Evolutionary conservation across 1,284 basidiomycete genomes (phyloP), one percentile per base, ranked within the genome.

Genomic region (Polyporus tsugae): DNA sequence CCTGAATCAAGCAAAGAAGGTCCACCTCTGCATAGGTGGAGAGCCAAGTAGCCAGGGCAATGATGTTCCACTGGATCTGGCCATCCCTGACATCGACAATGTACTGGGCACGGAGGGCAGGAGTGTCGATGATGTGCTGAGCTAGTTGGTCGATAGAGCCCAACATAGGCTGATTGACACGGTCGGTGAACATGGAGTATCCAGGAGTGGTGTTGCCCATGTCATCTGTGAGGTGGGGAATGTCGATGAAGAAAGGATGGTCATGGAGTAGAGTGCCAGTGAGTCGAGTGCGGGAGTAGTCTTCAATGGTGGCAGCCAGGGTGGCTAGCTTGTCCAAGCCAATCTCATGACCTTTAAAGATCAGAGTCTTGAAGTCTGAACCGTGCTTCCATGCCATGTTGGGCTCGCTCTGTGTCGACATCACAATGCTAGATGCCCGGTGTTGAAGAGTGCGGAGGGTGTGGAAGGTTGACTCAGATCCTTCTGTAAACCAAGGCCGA

Each of bases 1-100:
- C 62, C 58, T 64, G 66, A 22, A 67, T 46, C n/a, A 67, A 62
- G 39, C 66, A 67, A 38, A 67, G 66, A 22, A 64, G 62, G 46
- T 67, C 25, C 10, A n/a, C n/a, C n/a, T n/a, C n/a, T n/a, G n/a
- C n/a, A n/a, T n/a, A n/a, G n/a, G n/a, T n/a, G n/a, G n/a, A n/a
- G n/a, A n/a, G n/a, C n/a, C n/a, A n/a, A n/a, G n/a, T n/a, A n/a
- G n/a, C n/a, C n/a, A n/a, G n/a, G n/a, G n/a, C n/a, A n/a, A n/a
- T n/a, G n/a, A n/a, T n/a, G n/a, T n/a, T n/a, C n/a, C n/a, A n/a
- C n/a, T n/a, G n/a, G n/a, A n/a, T n/a, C n/a, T n/a, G n/a, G n/a
- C n/a, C n/a, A n/a, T n/a, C n/a, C n/a, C n/a, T n/a, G n/a, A n/a
- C n/a, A n/a, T n/a, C n/a, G n/a, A n/a, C n/a, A n/a, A n/a, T n/a